Base-by-base conservation (phyloP, 2,329 filamentous ascomycete genomes). In the Neofusicoccum sp. region DNA sequence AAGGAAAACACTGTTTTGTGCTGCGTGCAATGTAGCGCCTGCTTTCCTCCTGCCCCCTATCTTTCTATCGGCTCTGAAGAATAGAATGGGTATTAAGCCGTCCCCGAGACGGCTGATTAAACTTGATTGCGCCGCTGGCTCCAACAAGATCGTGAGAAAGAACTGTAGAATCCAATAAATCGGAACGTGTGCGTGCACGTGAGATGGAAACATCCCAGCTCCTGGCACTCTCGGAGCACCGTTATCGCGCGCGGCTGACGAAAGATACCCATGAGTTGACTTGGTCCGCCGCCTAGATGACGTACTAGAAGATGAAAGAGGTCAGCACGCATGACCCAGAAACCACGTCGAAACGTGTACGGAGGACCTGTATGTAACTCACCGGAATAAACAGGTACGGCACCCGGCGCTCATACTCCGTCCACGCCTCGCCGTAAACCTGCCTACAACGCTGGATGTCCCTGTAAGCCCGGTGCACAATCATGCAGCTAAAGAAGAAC, bases 361-460 rank as follows among this genome's bases (percentile, higher is more conserved):
- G 28, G 9, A 33, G 9, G 6, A 12, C 28, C 34, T 3, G 14
- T 34, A 14, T 9, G 6, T n/a, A 16, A 71, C 73, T 69, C 67
- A 75, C 84, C 64, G 92, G 92, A 79, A 96, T 92, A 75, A 96
- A 95, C 61, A 95, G 81, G 76, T 93, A 94, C 44, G 92, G 92
- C 61, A 94, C 91, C 76, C 84, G 83, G 78, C 83, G 86, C 81
- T 91, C 89, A 74, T 96, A 96, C 81, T 94, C 88, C 49, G 80
- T 79, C 92, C 92, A 96, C 11, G 89, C 87, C 67, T 92, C 88
- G 28, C 91, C 91, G 76, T 96, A 96, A 82, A 91, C 93, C 69
- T 82, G 81, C 62, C 85, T 84, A 78, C 92, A 96, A 67, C 88
- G 83, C 74, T 89, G 82, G 65, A 93, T 91, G 73, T 96, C 92